phyloP scores from a whole-genome alignment of 192 early-diverging fungal species.

The Coemansia sp. region DNA sequence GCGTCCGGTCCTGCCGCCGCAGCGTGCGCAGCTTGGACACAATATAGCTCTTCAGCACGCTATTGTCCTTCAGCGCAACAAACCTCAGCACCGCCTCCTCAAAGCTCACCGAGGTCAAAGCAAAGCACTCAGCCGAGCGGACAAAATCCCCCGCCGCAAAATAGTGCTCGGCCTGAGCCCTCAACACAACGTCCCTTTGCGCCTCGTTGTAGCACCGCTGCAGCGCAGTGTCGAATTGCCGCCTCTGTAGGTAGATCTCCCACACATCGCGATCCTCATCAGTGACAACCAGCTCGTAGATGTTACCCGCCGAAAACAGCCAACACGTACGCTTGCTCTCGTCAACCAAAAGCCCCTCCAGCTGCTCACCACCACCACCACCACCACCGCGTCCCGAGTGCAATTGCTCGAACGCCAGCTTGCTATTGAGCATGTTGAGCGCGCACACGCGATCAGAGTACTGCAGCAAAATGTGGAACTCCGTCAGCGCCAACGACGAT shows the following conservation, averaged over 20 bases:
- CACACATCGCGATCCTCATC: slow-evolving; percentile 96
- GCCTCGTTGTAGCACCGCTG: slow-evolving; percentile 69
- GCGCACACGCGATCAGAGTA: slow-evolving; percentile 76
- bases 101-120: slow-evolving; percentile 72
- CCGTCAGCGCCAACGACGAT: slow-evolving; percentile 75
- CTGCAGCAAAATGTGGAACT: slow-evolving; percentile 86
- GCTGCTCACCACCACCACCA: slow-evolving; percentile 62
- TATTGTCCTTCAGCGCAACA: slow-evolving; percentile 62
- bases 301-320: slow-evolving; percentile 78
- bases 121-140: slow-evolving; percentile 84
- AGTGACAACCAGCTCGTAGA: slow-evolving; percentile 87
- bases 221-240: slow-evolving; percentile 80
- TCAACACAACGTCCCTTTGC: slow-evolving; percentile 75
- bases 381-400: slow-evolving; percentile 60
- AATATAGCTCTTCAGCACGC: slow-evolving; percentile 78
- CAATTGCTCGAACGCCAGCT: slow-evolving; percentile 79
- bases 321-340: slow-evolving; percentile 82
- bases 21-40: slow-evolving; percentile 70
- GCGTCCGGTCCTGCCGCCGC: slow-evolving; percentile 70
- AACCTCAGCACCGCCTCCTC: slow-evolving; percentile 91
- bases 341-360: slow-evolving; percentile 73
- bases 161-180: slow-evolving; percentile 83
- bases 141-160: slow-evolving; percentile 71
- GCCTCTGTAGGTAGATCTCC: slow-evolving; percentile 80
- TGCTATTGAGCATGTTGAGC: slow-evolving; percentile 75